These are phyloP conservation scores for Dactylellina drechsleri DNA, from an alignment of 2,329 filamentous ascomycete species.

Conservation along the genomic window DNA sequence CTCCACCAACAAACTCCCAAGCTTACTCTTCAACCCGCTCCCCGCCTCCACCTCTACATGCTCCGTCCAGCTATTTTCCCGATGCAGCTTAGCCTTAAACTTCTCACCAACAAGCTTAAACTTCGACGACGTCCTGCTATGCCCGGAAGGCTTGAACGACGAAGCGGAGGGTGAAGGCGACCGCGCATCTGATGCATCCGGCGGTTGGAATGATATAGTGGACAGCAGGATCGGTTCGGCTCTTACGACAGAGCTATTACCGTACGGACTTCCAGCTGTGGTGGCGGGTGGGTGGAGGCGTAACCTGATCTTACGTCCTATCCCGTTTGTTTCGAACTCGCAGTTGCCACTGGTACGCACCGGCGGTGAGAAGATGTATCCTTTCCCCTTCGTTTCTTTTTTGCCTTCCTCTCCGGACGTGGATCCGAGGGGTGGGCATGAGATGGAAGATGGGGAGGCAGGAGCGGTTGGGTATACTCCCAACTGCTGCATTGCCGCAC, in stretches of 20 bases:
- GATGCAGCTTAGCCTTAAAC: conserved; percentile 47
- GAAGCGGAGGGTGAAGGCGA: conserved; percentile 13
- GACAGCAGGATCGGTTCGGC: conserved; percentile 42
- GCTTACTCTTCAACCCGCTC: conserved; percentile 73
- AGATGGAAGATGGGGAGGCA: conserved; percentile 4
- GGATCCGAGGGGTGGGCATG: background rate
- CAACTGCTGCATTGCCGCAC: conserved; percentile 49
- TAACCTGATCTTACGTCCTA: conserved; percentile 45
- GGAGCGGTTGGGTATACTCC: conserved; percentile 25
- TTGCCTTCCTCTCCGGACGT: background rate
- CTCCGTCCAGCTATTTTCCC: conserved; percentile 39
- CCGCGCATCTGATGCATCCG: conserved; percentile 12
- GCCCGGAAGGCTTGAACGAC: conserved; percentile 2
- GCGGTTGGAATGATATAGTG: conserved; percentile 45
- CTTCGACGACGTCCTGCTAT: conserved; percentile 22
- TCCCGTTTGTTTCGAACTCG: conserved; percentile 51
- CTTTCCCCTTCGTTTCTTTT: conserved; percentile 50
- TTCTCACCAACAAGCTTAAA: conserved; percentile 47
- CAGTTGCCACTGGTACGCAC: conserved; percentile 33
- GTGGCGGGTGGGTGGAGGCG: conserved; percentile 34
- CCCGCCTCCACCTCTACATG: conserved; percentile 37
- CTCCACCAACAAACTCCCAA: conserved; percentile 90
- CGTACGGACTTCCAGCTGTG: conserved; percentile 43
- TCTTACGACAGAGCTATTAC: conserved; percentile 25
- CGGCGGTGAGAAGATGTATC: conserved; percentile 48